These are phyloP conservation scores for Pyrus communis DNA, from an alignment of 306 rosid species.

Conservation along the genomic window DNA sequence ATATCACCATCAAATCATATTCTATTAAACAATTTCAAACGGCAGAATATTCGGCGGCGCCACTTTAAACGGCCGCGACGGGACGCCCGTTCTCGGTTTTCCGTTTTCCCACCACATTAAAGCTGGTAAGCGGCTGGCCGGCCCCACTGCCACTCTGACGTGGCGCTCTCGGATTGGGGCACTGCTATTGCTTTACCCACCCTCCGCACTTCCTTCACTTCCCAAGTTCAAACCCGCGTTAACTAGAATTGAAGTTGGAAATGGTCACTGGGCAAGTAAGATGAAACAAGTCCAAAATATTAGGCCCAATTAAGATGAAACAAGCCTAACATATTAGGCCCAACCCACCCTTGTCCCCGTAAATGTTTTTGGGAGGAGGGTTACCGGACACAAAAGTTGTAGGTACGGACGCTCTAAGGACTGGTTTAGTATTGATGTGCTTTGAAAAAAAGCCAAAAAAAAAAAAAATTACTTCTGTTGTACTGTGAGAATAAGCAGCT, in stretches of 20 bases:
- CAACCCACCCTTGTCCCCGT: background rate
- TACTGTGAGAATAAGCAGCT: no score
- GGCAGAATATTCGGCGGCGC: slow-evolving; percentile 30
- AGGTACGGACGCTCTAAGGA: no score
- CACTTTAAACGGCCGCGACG: background rate
- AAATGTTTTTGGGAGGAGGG: background rate
- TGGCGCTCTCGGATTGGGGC: background rate
- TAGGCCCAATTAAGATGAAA: background rate
- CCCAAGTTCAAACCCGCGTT: no score
- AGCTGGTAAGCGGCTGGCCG: background rate
- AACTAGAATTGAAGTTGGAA: no score
- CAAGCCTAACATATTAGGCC: no score
- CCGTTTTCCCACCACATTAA: background rate
- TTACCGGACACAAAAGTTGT: no score
- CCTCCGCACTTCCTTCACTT: no score
- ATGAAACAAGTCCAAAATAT: no score
- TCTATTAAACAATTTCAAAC: background rate
- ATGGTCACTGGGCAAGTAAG: background rate
- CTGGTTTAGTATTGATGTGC: no score
- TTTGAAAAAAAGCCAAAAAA: no score
- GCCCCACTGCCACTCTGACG: slow-evolving; percentile 3
- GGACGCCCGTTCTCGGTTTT: background rate
- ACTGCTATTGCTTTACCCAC: no score
- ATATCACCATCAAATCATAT: background rate
- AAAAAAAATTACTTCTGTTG: no score